A percentile compares a stretch with the other conserved stretches of the same genome.
phyloP scores from a whole-genome alignment of 2,329 filamentous ascomycete genomes.

The Hypoxylon sp. region DNA sequence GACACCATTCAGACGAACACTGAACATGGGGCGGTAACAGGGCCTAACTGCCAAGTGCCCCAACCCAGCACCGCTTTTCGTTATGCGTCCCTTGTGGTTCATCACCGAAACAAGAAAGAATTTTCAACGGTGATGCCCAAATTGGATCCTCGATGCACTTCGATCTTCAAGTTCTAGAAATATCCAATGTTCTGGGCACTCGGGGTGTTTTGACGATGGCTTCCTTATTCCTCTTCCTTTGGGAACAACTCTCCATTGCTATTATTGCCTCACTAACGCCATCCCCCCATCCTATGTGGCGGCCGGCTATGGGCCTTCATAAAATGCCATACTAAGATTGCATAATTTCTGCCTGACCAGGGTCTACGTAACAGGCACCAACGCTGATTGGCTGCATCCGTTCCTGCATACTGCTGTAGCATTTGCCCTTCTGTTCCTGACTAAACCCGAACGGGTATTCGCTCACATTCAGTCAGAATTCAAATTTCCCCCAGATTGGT shows the following conservation, averaged over 20 bases:
- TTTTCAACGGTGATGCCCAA: slow-evolving; percentile 23
- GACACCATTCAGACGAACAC: slow-evolving; percentile 8
- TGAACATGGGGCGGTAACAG: slow-evolving; percentile 7
- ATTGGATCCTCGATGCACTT: slow-evolving; percentile 12
- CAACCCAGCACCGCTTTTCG: slow-evolving; percentile 35
- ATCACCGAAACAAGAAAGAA: slow-evolving; percentile 31
- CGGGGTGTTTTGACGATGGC: slow-evolving; percentile 23
- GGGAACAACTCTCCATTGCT: neutral
- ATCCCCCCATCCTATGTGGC: slow-evolving; percentile 15
- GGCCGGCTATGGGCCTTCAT: slow-evolving; percentile 27
- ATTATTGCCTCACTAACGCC: slow-evolving; percentile 13
- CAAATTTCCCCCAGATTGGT: slow-evolving; percentile 44
- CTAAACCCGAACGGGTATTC: slow-evolving; percentile 38
- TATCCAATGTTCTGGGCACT: slow-evolving; percentile 10
- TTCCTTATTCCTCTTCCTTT: slow-evolving; percentile 17
- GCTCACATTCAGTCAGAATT: slow-evolving; percentile 23
- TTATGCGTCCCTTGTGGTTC: slow-evolving; percentile 8
- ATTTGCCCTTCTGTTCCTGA: slow-evolving; percentile 42
- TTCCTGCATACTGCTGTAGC: slow-evolving; percentile 32
- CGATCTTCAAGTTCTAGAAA: slow-evolving; percentile 15
- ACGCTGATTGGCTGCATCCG: slow-evolving; percentile 36
- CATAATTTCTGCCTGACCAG: slow-evolving; percentile 43
- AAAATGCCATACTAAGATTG: slow-evolving; percentile 40
- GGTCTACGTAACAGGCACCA: slow-evolving; percentile 16
- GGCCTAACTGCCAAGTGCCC: slow-evolving; percentile 30